Percentiles rank a stretch among this genome's conserved stretches.
phyloP scores from a whole-genome alignment of 2,329 filamentous ascomycete genomes.

The Teratosphaeria destructans region DNA sequence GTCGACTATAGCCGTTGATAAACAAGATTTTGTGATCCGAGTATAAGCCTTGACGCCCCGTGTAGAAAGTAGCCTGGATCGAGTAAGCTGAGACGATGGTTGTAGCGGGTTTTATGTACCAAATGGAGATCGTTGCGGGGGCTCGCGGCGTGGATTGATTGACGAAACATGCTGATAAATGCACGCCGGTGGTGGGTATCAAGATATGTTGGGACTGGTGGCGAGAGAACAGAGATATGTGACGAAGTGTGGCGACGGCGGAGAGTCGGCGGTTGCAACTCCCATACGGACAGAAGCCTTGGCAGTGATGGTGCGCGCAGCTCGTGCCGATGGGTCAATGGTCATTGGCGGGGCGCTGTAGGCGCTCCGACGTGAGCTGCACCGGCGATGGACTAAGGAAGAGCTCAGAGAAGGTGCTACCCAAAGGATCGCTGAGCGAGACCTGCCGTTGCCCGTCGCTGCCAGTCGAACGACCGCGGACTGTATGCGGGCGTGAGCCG shows the following conservation, averaged over 20 bases:
- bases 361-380: too few species aligned
- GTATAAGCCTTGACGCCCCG: too few species aligned
- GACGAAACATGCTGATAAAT: not conserved
- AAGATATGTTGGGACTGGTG: not conserved
- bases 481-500: too few species aligned
- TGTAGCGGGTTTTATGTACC: not conserved
- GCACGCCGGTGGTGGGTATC: not conserved
- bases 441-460: too few species aligned
- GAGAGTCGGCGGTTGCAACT: not conserved
- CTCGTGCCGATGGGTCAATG: not conserved
- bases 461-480: too few species aligned
- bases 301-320: not conserved
- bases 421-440: too few species aligned
- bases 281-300: not conserved
- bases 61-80: not conserved
- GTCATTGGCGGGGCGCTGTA: too few species aligned
- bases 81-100: not conserved
- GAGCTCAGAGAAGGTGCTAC: too few species aligned
- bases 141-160: not conserved
- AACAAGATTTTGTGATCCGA: not conserved
- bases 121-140: not conserved
- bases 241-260: not conserved
- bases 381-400: too few species aligned
- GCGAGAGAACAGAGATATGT: not conserved
- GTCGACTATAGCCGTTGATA: not conserved